A percentile compares a stretch with the other conserved stretches of the same genome.
phyloP scores from a whole-genome alignment of 352 stramenopile species.

The Globisporangium recalcitrans region DNA sequence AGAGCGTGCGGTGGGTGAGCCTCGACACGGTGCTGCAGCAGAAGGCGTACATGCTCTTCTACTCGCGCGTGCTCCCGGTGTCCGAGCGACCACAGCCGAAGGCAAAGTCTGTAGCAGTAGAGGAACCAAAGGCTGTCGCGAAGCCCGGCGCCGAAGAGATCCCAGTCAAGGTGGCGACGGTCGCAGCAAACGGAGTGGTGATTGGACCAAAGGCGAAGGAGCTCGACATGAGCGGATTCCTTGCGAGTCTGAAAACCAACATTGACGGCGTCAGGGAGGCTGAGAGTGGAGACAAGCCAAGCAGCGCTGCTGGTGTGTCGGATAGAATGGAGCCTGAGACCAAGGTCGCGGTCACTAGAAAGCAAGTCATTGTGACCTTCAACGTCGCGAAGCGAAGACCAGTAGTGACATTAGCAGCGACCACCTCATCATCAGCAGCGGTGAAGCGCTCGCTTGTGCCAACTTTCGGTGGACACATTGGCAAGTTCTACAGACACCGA shows the following conservation, averaged over 20 bases:
- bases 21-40: conserved; percentile 83
- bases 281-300: conserved; percentile 7
- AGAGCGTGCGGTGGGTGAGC: conserved; percentile 81
- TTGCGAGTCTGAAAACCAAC: conserved; percentile 53
- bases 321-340: conserved; percentile 13
- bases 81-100: conserved; percentile 38
- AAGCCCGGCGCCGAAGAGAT: conserved; percentile 14
- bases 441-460: conserved; percentile 22
- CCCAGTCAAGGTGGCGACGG: conserved; percentile 10
- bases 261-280: conserved; percentile 11
- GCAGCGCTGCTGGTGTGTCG: conserved; percentile 6
- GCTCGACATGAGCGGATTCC: conserved; percentile 62
- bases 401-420: background rate
- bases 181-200: conserved; percentile 9
- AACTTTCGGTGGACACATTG: conserved; percentile 33
- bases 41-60: conserved; percentile 91
- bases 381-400: conserved; percentile 22
- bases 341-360: conserved; percentile 1
- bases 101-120: conserved; percentile 17
- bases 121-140: conserved; percentile 9
- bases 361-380: conserved; percentile 34
- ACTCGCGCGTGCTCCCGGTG: conserved; percentile 60
- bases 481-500: conserved; percentile 30
- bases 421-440: background rate
- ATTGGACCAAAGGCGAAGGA: conserved; percentile 26